Percentiles rank a stretch among this genome's conserved stretches.
Conservation (phyloP, 805 yeast species). For the Yarrowia osloensis region DNA sequence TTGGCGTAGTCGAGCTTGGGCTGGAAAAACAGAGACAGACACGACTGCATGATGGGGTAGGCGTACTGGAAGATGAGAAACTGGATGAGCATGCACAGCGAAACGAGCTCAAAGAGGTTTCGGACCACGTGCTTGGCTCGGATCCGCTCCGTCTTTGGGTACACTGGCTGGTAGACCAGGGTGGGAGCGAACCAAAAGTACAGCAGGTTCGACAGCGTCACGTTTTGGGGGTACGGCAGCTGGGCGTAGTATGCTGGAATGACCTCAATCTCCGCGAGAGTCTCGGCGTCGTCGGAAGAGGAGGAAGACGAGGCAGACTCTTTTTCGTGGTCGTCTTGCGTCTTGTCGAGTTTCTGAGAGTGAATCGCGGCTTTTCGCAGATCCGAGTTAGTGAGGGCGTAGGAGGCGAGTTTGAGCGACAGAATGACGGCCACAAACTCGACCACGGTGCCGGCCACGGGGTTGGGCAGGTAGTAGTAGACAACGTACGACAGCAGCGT, state of each 20-base stretch:
- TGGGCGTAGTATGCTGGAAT: slow-evolving; percentile 43
- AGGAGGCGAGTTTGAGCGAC: slow-evolving; percentile 48
- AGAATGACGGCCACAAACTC: slow-evolving; percentile 48
- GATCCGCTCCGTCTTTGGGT: slow-evolving; percentile 45
- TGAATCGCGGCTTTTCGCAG: slow-evolving; percentile 44
- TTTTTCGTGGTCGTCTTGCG: slow-evolving; percentile 20
- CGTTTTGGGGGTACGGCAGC: slow-evolving; percentile 47
- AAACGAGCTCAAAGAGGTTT: slow-evolving; percentile 45
- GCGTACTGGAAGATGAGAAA: slow-evolving; percentile 48
- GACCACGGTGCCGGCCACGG: slow-evolving; percentile 49
- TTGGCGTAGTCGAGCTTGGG: slow-evolving; percentile 33
- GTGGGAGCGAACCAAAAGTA: slow-evolving; percentile 53
- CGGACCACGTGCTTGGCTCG: slow-evolving; percentile 42
- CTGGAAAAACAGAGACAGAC: slow-evolving; percentile 34
- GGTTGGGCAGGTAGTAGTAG: slow-evolving; percentile 45
- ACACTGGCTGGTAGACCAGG: slow-evolving; percentile 52
- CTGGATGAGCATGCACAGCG: slow-evolving; percentile 43
- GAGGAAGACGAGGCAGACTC: slow-evolving; percentile 18
- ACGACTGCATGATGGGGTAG: slow-evolving; percentile 47
- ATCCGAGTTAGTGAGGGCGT: slow-evolving; percentile 50
- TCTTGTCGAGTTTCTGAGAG: slow-evolving; percentile 1
- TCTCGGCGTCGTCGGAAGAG: slow-evolving; percentile 29
- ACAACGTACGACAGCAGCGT: slow-evolving; percentile 42
- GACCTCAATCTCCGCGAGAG: slow-evolving; percentile 35
- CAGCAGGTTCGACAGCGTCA: slow-evolving; percentile 43